Conservation (phyloP, 345 rosid species). For the Cardiospermum halicacabum region DNA sequence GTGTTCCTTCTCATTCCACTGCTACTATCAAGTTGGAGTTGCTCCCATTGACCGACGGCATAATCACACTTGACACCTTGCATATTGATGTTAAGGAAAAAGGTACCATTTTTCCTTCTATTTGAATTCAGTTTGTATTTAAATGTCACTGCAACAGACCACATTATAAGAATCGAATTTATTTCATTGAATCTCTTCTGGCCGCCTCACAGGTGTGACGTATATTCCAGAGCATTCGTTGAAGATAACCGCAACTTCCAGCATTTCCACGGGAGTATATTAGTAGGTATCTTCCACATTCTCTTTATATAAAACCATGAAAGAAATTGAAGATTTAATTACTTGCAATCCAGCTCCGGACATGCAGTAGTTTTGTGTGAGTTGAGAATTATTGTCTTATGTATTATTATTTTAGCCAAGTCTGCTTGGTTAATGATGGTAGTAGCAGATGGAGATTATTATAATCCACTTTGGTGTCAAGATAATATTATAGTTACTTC, state of each 20-base stretch:
- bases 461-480: background rate
- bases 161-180: background rate
- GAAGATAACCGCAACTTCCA: slow-evolving; percentile 88
- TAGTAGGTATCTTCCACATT: slow-evolving; percentile 25
- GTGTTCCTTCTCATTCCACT: slow-evolving; percentile 83
- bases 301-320: slow-evolving; percentile 18
- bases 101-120: no score
- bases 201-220: slow-evolving; percentile 66
- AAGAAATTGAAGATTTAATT: slow-evolving; percentile 3
- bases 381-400: background rate
- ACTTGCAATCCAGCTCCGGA: background rate
- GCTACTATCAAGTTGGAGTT: slow-evolving; percentile 89
- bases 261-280: slow-evolving; percentile 68
- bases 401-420: slow-evolving; percentile 15
- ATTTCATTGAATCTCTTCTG: slow-evolving; percentile 9
- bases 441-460: background rate
- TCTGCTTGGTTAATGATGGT: slow-evolving; percentile 11
- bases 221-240: slow-evolving; percentile 84
- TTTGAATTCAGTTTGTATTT: background rate
- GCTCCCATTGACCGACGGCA: slow-evolving; percentile 98
- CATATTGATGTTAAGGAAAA: slow-evolving; percentile 88
- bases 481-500: background rate
- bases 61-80: slow-evolving; percentile 78
- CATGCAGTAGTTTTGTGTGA: background rate
- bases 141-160: background rate